phyloP scores from a whole-genome alignment of 129 eudicot species.

The Helianthus annuus region HanXRQr2.0-SUNRISE NC_035446.2:53846019-53846518 shows the following conservation, averaged over 20 bases:
- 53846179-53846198: slow-evolving; percentile 91
- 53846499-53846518: slow-evolving; percentile 78
- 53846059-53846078: slow-evolving; percentile 83
- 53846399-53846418: slow-evolving; percentile 46
- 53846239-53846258: slow-evolving; percentile 92
- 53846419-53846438: slow-evolving; percentile 46
- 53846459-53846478: slow-evolving; percentile 85
- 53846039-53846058: slow-evolving; percentile 89
- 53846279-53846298: slow-evolving; percentile 60
- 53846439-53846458: slow-evolving; percentile 63
- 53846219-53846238: slow-evolving; percentile 66
- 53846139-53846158: slow-evolving; percentile 78
- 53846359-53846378: slow-evolving; percentile 63
- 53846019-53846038: slow-evolving; percentile 72
- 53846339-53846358: slow-evolving; percentile 66
- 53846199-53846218: slow-evolving; percentile 77
- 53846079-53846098: slow-evolving; percentile 84
- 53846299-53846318: slow-evolving; percentile 67
- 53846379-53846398: slow-evolving; percentile 54
- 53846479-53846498: slow-evolving; percentile 97
- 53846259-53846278: slow-evolving; percentile 87
- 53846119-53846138: slow-evolving; percentile 85
- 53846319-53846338: slow-evolving; percentile 24
- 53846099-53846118: slow-evolving; percentile 89
- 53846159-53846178: slow-evolving; percentile 78